Percentiles rank a stretch among this genome's conserved stretches.
These are phyloP conservation scores for Fonsecaea pugnacius DNA, from an alignment of 2,329 filamentous ascomycete genomes.

Conservation along the genomic window DNA sequence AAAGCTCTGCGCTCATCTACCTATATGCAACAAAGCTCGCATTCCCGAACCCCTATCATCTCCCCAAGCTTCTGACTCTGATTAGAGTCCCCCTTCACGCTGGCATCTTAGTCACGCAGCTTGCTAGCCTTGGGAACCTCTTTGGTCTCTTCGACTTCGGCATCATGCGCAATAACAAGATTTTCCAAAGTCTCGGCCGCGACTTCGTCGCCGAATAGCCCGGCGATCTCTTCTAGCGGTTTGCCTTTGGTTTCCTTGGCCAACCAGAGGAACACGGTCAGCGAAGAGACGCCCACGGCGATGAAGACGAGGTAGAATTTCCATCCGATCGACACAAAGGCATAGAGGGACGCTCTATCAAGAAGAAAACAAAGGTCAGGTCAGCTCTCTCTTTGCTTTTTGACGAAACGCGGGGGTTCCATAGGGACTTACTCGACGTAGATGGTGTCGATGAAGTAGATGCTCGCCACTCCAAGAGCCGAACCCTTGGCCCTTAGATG, in stretches of 20 bases:
- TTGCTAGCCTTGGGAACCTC: not conserved
- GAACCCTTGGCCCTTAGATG: constrained; percentile 7
- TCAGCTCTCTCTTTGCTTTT: not conserved
- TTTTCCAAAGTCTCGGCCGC: constrained; percentile 2
- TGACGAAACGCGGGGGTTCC: not conserved
- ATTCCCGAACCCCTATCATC: too few relatives aligned
- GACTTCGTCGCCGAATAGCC: constrained; percentile 33
- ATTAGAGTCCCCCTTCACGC: not conserved
- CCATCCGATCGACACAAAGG: constrained; percentile 42
- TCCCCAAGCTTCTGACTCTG: not conserved
- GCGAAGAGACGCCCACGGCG: not conserved
- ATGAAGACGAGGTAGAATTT: constrained; percentile 40
- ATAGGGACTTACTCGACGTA: constrained; percentile 2
- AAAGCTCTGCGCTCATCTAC: too few relatives aligned
- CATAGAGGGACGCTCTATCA: constrained; percentile 25
- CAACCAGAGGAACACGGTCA: constrained; percentile 28
- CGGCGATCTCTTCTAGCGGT: constrained; percentile 40
- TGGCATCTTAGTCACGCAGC: not conserved
- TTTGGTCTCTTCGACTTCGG: not conserved
- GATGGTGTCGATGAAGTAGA: constrained; percentile 26
- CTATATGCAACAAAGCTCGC: too few relatives aligned
- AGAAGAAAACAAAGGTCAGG: not conserved
- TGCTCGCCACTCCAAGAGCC: not conserved
- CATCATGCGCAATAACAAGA: constrained; percentile 1
- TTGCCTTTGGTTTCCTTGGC: constrained; percentile 40